phyloP scores from a whole-genome alignment of 345 rosid genomes.

The Brassica cretica region DNA sequence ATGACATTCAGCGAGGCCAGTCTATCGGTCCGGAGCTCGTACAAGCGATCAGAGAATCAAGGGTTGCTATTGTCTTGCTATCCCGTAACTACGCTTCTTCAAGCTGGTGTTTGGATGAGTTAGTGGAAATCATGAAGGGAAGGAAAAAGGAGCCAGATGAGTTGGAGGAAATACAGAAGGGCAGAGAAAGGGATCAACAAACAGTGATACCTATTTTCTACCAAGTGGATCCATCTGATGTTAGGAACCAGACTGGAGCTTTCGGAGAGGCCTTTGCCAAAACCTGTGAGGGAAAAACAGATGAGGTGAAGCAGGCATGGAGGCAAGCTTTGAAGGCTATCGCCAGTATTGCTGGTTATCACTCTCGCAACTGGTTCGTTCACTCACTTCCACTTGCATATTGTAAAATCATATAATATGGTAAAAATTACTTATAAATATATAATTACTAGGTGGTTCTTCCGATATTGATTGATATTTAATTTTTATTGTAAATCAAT shows the following conservation, averaged over 20 bases:
- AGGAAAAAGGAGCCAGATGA: too few relatives aligned
- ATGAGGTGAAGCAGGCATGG: neutral
- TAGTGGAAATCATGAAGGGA: neutral
- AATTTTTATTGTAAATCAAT: too few relatives aligned
- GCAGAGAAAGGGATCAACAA: neutral
- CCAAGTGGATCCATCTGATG: neutral
- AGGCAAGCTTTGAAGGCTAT: neutral
- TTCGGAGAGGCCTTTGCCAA: neutral
- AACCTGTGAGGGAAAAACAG: neutral
- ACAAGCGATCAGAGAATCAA: neutral
- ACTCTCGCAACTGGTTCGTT: neutral
- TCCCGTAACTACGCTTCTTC: neutral
- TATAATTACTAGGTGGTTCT: too few relatives aligned
- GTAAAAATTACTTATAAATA: too few relatives aligned
- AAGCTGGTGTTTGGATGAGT: neutral
- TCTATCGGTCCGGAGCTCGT: neutral
- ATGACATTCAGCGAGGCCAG: neutral
- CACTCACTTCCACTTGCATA: neutral
- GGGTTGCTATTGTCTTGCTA: neutral
- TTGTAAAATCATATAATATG: too few relatives aligned
- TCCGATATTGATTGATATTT: too few relatives aligned
- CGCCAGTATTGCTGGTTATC: neutral
- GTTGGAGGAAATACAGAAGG: too few relatives aligned
- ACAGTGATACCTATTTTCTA: neutral
- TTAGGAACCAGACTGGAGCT: neutral